These are phyloP conservation scores for Chlamydomonas asymmetrica DNA, from an alignment of 139 green algal species.

Conservation along the genomic window DNA sequence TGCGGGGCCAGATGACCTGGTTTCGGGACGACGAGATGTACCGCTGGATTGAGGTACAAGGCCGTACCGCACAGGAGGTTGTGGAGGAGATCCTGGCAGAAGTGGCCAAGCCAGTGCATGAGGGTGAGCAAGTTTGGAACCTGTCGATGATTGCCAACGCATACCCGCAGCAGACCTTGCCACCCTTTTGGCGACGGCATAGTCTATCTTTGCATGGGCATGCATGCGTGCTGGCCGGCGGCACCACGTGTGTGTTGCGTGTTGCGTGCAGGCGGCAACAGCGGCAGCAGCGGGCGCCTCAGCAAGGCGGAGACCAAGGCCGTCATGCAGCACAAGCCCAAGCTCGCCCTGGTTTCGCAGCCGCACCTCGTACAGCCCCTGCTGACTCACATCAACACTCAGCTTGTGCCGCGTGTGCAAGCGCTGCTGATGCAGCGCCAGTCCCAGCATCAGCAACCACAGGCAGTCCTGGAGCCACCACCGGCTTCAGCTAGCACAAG, in stretches of 20 bases:
- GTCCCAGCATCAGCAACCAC: too few species aligned
- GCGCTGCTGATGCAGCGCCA: too few species aligned
- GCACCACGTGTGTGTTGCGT: not conserved
- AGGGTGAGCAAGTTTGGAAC: constrained; percentile 29
- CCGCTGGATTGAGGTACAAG: constrained; percentile 39
- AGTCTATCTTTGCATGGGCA: not conserved
- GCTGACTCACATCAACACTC: too few species aligned
- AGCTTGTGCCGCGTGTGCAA: too few species aligned
- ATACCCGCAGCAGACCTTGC: not conserved
- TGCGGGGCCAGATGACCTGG: constrained; percentile 81
- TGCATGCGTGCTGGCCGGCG: not conserved
- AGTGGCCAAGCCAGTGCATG: constrained; percentile 34
- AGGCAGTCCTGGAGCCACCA: too few species aligned
- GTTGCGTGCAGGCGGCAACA: not conserved
- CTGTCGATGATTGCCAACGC: not conserved
- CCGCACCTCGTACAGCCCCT: too few species aligned
- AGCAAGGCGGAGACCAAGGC: constrained; percentile 30
- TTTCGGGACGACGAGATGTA: constrained; percentile 72
- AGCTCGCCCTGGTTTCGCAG: constrained; percentile 3
- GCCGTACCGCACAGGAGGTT: constrained; percentile 19
- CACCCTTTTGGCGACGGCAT: not conserved
- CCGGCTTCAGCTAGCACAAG: too few species aligned
- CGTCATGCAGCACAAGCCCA: constrained; percentile 3
- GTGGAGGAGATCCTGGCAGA: constrained; percentile 38
- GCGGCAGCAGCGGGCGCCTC: constrained; percentile 26